Evolutionary conservation across 441 rosid species (phyloP).

Genomic region (Biscutella laevigata): DNA sequence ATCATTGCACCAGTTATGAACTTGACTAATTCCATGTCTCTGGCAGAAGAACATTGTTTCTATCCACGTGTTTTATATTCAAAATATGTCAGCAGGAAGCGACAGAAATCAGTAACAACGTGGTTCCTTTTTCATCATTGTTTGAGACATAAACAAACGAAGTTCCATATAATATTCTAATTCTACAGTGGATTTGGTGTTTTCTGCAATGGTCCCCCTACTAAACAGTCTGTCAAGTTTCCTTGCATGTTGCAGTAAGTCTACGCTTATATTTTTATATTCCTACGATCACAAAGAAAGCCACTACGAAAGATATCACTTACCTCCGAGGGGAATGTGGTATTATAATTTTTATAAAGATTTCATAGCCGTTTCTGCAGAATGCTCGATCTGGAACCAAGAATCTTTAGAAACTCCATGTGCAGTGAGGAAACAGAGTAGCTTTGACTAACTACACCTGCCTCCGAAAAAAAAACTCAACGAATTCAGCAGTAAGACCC

Average conservation of each 20-base stretch:
- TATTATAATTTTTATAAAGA: slow-evolving; percentile 1
- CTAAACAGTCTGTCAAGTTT: slow-evolving; percentile 45
- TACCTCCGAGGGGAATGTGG: slow-evolving; percentile 7
- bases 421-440: slow-evolving; percentile 24
- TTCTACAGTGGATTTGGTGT: slow-evolving; percentile 30
- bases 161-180: slow-evolving; percentile 17
- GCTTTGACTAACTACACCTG: slow-evolving; percentile 17
- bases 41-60: slow-evolving; percentile 7
- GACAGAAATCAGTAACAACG: slow-evolving; percentile 24
- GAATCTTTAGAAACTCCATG: slow-evolving; percentile 33
- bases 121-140: slow-evolving; percentile 14
- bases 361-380: slow-evolving; percentile 23
- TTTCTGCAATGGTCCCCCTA: slow-evolving; percentile 40
- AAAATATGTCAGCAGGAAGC: slow-evolving; percentile 20
- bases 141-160: slow-evolving; percentile 29
- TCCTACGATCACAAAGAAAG: background rate
- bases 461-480: background rate
- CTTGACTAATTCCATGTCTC: slow-evolving; percentile 3
- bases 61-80: slow-evolving; percentile 13
- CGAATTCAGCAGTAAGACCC: slow-evolving; percentile 17
- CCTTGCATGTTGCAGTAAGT: slow-evolving; percentile 23
- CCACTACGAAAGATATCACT: background rate
- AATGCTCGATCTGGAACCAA: slow-evolving; percentile 33
- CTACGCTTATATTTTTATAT: background rate
- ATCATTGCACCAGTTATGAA: background rate